phyloP scores from a whole-genome alignment of 371 early-diverging fungal species.

The Apophysomyces variabilis region DNA sequence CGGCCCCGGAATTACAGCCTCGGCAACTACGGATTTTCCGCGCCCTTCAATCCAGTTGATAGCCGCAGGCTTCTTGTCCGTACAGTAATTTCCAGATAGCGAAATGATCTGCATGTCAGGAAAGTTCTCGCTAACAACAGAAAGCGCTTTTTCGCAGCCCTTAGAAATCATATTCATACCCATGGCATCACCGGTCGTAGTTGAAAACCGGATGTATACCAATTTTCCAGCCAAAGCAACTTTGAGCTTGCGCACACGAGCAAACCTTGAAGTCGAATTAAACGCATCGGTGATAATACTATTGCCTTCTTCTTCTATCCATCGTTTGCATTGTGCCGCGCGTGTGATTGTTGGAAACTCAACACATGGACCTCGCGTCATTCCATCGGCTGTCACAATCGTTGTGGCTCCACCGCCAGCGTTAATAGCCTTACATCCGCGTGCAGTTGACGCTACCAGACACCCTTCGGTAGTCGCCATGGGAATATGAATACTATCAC shows the following conservation, averaged over 20 bases:
- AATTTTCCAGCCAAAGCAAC: conserved; percentile 84
- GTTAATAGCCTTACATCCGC: conserved; percentile 96
- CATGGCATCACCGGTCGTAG: conserved; percentile 97
- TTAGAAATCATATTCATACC: conserved; percentile 99
- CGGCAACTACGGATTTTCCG: conserved; percentile 92
- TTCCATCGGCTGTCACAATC: conserved; percentile 85
- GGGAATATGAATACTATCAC: conserved; percentile 79
- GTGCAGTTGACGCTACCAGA: conserved; percentile 90
- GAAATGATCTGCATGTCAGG: conserved; percentile 82
- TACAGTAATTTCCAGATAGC: conserved; percentile 94
- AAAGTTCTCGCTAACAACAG: conserved; percentile 64
- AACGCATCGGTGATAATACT: conserved; percentile 74
- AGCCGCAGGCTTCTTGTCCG: conserved; percentile 97
- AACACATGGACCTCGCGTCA: conserved; percentile 94
- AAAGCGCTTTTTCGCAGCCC: conserved; percentile 83
- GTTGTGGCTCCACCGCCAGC: conserved; percentile 88
- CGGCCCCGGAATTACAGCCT: conserved; percentile 81
- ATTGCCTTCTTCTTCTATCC: conserved; percentile 78
- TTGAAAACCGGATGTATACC: conserved; percentile 85
- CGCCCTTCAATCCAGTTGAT: conserved; percentile 98
- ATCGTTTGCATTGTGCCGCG: conserved; percentile 76
- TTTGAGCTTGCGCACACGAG: conserved; percentile 81
- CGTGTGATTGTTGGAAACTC: conserved; percentile 74
- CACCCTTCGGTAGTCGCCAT: conserved; percentile 98
- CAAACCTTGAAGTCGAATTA: conserved; percentile 90